Evolutionary conservation across 345 rosid genomes (phyloP), one percentile per base, ranked within the genome.

Genomic region (Odontarrhena argentea): DNA sequence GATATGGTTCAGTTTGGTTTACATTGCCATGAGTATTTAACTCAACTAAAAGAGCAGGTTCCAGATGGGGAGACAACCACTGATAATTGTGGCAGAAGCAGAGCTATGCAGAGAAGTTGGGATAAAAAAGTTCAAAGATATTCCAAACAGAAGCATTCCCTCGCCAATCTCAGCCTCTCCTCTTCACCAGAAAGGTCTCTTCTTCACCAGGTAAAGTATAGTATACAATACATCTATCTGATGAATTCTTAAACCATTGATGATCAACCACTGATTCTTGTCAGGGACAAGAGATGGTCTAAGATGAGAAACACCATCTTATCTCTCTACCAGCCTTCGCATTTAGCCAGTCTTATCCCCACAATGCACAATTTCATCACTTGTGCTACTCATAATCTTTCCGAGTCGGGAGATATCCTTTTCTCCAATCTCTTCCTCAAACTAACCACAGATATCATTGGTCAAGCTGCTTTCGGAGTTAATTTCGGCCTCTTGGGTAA

Each of bases 31-130:
- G 7, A 7, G 9, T 26, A 52, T 38, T 18, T 12, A 34, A n/a
- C 11, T 18, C 32, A 28, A 15, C 5, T 12, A 54, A 53, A 51
- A 36, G 11, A 38, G 41, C 83, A 93, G 98, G 84, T 93, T 93
- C 81, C 98, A 93, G 69, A 86, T 93, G 98, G 98, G 97, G 14
- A 87, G 98, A 50, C 98, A 93, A 46, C 96, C 98, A 34, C 72
- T 93, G 55, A 82, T 93, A 65, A 86, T 93, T 7, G 63, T 90
- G 15, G 97, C 96, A 42, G 94, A 86, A 61, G 76, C 97, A 58
- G 94, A 86, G 76, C 85, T 93, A 5, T 93, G 92, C 67, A 86
- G 75, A 82, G 92, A 88, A 84, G 94, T 86, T 67, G 97, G 96
- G 12, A 90, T 90, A 15, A 93, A 80, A 79, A 93, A 93, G 70